phyloP scores from a whole-genome alignment of 352 stramenopile genomes.

The Phytophthora foliorum region DNA sequence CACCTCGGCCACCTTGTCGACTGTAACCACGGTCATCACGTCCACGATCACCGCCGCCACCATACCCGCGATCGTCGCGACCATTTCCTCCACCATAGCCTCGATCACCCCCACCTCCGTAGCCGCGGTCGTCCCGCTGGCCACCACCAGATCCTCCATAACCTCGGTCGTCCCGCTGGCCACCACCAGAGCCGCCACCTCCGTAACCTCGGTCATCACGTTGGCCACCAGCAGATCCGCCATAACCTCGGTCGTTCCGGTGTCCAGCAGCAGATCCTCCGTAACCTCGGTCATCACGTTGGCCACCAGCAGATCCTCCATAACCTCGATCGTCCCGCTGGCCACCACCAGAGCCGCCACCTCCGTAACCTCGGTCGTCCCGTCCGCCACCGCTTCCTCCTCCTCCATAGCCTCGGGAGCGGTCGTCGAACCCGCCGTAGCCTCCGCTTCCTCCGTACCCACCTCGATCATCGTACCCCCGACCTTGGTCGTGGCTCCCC shows the following conservation, averaged over 20 bases:
- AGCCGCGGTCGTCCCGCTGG: conserved; percentile 20
- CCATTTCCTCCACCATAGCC: conserved; percentile 8
- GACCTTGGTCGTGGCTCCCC: conserved; percentile 27
- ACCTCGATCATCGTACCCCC: conserved; percentile 33
- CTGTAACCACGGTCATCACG: conserved; percentile 20
- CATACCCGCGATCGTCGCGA: conserved; percentile 19
- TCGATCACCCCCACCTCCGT: conserved; percentile 2
- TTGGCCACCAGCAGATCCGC: neutral
- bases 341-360: conserved; percentile 7
- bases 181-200: conserved; percentile 1
- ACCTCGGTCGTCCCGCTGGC: conserved; percentile 20
- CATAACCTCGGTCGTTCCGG: conserved; percentile 7
- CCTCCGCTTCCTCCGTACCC: conserved; percentile 3
- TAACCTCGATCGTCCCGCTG: conserved; percentile 11
- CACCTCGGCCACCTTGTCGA: conserved; percentile 17
- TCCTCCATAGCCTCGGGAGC: conserved; percentile 23
- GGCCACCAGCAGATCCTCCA: conserved; percentile 4
- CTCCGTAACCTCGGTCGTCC: conserved; percentile 16
- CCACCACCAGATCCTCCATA: conserved; percentile 30
- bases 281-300: conserved; percentile 9
- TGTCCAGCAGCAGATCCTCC: conserved; percentile 12
- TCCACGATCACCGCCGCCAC: conserved; percentile 20
- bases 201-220: conserved; percentile 13
- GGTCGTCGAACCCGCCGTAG: conserved; percentile 11
- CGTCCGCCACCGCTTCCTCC: conserved; percentile 27